Base-by-base conservation (phyloP, 768 basidiomycete species). In the Omphalotus guepiniiformis region DNA sequence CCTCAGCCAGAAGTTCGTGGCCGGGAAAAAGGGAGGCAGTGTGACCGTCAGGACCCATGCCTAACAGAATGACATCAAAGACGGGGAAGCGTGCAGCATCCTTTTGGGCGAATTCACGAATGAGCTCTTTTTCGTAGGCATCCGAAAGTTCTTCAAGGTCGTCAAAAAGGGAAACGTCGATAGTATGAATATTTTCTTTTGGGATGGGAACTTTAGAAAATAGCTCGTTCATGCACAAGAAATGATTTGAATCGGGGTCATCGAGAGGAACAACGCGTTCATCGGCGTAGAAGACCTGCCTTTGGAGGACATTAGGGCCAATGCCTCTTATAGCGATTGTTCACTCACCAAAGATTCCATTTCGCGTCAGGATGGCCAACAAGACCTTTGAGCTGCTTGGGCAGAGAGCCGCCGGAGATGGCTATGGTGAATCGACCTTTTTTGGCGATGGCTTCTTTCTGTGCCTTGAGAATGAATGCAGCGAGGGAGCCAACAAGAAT, bases 231-330 rank as follows among this genome's bases (percentile, higher is more conserved):
- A 64, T 70, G 72, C 87, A 91, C 41, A 90, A 79, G 13, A 65
- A 58, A 73, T 96, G 92, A 66, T 98, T 99, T 23, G 93, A 96
- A 63, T 98, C 95, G 28, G 82, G 74, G 67, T 95, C 76, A 71
- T 96, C 85, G 61, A 96, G 82, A 6, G 93, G 92, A 19, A 99
- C 96, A 52, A 83, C 81, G 45, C 96, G 88, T 69, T 99, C 96
- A 66, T 99, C 96, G 25, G 85, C 92, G 61, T 96, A 99, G 71
- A 88, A 99, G 58, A 98, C 83, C 54, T 97, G 93, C 96, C 95
- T 98, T 63, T 6, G 29, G 4, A 7, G 11, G 46, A 34, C 6
- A 34, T 29, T 9, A 27, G 6, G 38, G 28, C 22, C 21, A 6
- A 32, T 13, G 7, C 28, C 21, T 34, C 12, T 32, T 43, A 12